Evolutionary conservation across 192 early-diverging fungal species (phyloP), one percentile per base, ranked within the genome.

Genomic region (Piromyces sp.): DNA sequence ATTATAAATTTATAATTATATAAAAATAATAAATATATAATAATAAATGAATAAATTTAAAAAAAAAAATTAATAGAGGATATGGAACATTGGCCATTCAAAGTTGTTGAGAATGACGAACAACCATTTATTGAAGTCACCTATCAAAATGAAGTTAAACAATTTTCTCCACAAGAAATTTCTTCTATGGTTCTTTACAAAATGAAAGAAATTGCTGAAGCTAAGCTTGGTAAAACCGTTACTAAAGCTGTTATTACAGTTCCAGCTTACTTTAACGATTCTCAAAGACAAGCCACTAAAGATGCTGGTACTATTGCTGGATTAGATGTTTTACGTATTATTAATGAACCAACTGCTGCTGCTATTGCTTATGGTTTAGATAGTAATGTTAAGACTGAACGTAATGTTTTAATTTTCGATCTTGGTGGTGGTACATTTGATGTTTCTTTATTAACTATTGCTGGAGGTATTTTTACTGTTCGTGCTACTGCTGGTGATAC

Each of bases 271-370:
- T 95, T 95, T 88, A 96, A 96, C 88, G 95, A 96, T 86, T 89
- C 93, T 82, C 95, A 96, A 90, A 93, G 94, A 88, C 93, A 95
- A 83, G 94, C 95, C 79, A 95, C 94, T 88, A 95, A 95, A 90
- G 95, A 96, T 87, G 95, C 95, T 80, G 95, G 95, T 87, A 84
- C 83, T 87, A 96, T 96, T 86, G 88, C 95, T 33, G 94, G 94
- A 81, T 88, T 96, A 79, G 92, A 94, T 80, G 92, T 96, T 81
- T 90, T 94, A 86, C 93, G 95, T 84, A 94, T 96, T 88, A 93
- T 95, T 87, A 96, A 95, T 92, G 95, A 95, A 86, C 94, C 95
- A 83, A 96, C 94, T 16, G 95, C 95, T 81, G 95, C 95, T 36
- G 94, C 93, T 58, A 92, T 94, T 82, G 94, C 94, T 58, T 95